phyloP scores from a whole-genome alignment of 148 eudicot species.

The Camellia japonica region DNA sequence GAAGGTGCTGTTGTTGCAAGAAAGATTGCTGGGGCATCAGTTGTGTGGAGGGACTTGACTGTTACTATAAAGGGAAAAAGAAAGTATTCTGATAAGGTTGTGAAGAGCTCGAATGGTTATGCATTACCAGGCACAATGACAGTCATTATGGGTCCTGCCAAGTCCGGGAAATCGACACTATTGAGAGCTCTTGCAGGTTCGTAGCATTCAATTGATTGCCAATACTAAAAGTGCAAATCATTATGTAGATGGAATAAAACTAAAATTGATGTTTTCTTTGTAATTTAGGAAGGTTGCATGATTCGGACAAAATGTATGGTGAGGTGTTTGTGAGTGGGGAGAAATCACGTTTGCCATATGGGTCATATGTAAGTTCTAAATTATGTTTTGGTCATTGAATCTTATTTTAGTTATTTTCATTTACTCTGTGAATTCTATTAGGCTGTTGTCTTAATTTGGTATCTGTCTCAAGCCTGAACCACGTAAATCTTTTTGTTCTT shows the following conservation, averaged over 20 bases:
- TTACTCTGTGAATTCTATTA: background rate
- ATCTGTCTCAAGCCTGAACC: background rate
- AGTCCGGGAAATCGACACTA: conserved; percentile 93
- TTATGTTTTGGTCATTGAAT: conserved; percentile 9
- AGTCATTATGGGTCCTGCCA: conserved; percentile 98
- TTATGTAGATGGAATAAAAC: conserved; percentile 15
- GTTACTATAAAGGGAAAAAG: conserved; percentile 82
- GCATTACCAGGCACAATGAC: conserved; percentile 97
- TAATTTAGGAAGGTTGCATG: conserved; percentile 75
- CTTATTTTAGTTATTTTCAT: conserved; percentile 1
- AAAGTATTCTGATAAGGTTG: conserved; percentile 82
- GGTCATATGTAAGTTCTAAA: conserved; percentile 72
- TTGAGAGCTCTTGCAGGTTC: conserved; percentile 95
- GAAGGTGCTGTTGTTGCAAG: conserved; percentile 60
- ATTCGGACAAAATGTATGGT: conserved; percentile 74
- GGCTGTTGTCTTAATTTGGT: background rate
- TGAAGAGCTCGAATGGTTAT: conserved; percentile 91
- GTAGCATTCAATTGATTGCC: conserved; percentile 13
- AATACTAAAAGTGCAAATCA: conserved; percentile 5
- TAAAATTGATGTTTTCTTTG: conserved; percentile 11
- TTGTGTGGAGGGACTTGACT: conserved; percentile 91
- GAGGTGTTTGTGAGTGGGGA: conserved; percentile 87
- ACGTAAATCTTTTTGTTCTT: background rate
- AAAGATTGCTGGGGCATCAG: conserved; percentile 75
- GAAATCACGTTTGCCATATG: conserved; percentile 72